Evolutionary conservation across 83 land plant genomes (phyloP).

Genomic region (Picea abies): DNA sequence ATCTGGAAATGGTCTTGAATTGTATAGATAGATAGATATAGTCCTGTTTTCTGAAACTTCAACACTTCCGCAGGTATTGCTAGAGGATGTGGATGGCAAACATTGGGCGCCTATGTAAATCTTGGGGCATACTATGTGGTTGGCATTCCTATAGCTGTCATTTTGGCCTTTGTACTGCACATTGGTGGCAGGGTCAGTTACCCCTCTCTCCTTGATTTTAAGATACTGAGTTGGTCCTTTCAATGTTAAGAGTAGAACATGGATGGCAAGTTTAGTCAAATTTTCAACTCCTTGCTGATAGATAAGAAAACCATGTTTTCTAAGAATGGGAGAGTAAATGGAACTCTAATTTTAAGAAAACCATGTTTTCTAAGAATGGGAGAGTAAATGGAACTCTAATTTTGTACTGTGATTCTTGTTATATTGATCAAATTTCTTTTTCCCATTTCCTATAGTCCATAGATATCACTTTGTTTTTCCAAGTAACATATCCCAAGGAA

Average conservation of each 20-base stretch:
- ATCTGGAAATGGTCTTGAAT: no score
- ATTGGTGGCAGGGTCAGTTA: slow-evolving; percentile 34
- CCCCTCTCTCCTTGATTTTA: not conserved
- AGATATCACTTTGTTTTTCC: no score
- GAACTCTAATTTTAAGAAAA: no score
- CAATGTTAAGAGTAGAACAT: not conserved
- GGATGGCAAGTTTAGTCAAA: not conserved
- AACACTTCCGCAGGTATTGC: slow-evolving; percentile 26
- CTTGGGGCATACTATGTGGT: slow-evolving; percentile 55
- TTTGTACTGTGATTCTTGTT: no score
- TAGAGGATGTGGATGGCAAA: slow-evolving; percentile 60
- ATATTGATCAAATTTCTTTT: no score
- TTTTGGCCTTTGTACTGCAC: slow-evolving; percentile 39
- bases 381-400: not conserved
- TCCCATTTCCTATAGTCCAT: no score
- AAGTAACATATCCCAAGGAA: no score
- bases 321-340: not conserved
- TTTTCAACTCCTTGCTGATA: not conserved
- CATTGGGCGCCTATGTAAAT: slow-evolving; percentile 32
- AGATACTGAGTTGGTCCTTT: not conserved
- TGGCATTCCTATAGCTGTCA: slow-evolving; percentile 37
- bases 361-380: not conserved
- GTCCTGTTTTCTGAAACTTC: not conserved
- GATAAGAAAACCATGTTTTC: not conserved
- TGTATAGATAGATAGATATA: not conserved